A percentile compares a stretch with the other conserved stretches of the same genome.
phyloP scores from a whole-genome alignment of 2,329 filamentous ascomycete species.

The Golovinomyces cichoracearum region DNA sequence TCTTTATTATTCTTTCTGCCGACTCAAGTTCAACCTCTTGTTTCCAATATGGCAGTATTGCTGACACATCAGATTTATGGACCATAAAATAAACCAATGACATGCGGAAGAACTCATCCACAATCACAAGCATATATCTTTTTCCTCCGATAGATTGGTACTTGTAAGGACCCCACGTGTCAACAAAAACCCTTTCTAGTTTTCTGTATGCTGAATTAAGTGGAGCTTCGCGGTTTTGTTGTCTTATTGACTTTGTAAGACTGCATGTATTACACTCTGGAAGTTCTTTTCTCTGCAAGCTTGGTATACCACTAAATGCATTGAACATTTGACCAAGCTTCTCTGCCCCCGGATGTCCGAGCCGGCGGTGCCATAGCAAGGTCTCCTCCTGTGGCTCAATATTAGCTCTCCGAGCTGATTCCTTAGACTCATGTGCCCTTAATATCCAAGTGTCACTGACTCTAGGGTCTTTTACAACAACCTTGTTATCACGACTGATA shows the following conservation, averaged over 20 bases:
- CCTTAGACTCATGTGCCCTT: background rate
- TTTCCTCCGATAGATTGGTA: background rate
- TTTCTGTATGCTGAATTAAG: background rate
- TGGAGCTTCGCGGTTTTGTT: background rate
- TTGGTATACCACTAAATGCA: background rate
- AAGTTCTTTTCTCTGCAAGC: background rate
- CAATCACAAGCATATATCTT: background rate
- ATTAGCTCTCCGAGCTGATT: background rate
- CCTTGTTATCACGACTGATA: background rate
- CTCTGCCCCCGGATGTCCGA: background rate
- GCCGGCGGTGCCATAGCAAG: background rate
- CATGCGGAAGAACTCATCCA: background rate
- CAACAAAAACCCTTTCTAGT: background rate
- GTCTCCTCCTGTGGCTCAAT: background rate
- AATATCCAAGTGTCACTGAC: background rate
- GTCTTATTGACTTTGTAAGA: background rate
- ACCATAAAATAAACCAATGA: background rate
- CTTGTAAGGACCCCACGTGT: background rate
- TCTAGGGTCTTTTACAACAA: background rate
- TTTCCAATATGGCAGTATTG: background rate
- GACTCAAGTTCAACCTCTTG: background rate
- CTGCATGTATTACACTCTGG: background rate
- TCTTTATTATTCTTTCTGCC: background rate
- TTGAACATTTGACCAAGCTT: background rate
- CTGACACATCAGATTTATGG: background rate